phyloP scores from a whole-genome alignment of 345 rosid species.

The Combretum micranthum region DNA sequence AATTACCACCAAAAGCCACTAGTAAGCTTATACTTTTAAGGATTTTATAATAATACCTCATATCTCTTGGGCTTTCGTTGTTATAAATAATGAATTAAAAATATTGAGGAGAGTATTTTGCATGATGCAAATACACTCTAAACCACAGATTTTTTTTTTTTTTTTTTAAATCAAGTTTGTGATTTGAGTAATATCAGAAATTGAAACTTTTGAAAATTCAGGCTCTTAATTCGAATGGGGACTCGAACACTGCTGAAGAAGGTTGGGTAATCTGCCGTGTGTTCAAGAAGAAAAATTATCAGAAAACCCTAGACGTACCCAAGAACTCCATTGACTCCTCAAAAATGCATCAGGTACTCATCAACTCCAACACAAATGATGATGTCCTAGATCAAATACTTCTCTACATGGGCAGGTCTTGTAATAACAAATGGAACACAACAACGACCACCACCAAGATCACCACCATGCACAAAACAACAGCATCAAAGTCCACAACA shows the following conservation, averaged over 20 bases:
- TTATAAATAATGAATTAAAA: no score
- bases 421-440: conserved; percentile 44
- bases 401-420: conserved; percentile 58
- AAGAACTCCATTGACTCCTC: conserved; percentile 41
- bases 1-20: no score
- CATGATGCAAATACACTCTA: conserved; percentile 2
- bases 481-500: conserved; percentile 2
- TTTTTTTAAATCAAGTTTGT: no score
- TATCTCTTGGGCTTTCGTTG: no score
- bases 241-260: conserved; percentile 49
- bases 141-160: no score
- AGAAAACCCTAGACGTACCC: conserved; percentile 73
- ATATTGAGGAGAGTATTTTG: no score
- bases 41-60: no score
- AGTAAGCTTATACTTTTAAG: no score
- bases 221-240: conserved; percentile 38
- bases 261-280: conserved; percentile 99
- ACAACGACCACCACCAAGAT: conserved; percentile 2
- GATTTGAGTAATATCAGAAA: neutral
- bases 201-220: conserved; percentile 6
- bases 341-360: conserved; percentile 27
- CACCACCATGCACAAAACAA: neutral
- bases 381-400: conserved; percentile 63
- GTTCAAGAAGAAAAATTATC: conserved; percentile 84
- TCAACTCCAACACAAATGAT: conserved; percentile 19